Percentiles rank a stretch among this genome's conserved stretches.
Evolutionary conservation across 176 grass and related monocot genomes (phyloP).

Genomic region (Carex cristatella): DNA sequence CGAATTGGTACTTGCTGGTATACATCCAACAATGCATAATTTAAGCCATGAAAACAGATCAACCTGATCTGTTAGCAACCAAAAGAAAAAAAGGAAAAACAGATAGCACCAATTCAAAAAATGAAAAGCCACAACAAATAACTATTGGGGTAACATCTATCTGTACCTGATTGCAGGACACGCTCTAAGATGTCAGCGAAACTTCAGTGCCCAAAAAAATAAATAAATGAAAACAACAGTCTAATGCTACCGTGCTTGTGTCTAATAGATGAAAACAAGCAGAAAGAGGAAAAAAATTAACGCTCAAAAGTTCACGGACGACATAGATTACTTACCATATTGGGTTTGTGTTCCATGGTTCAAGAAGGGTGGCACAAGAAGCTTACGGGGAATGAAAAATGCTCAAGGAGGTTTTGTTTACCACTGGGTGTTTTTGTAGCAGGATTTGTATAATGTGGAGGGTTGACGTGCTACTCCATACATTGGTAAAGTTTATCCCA

Average conservation of each 20-base stretch:
- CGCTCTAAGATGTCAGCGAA: neutral
- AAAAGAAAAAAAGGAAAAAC: neutral
- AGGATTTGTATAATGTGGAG: neutral
- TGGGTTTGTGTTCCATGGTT: neutral
- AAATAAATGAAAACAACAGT: neutral
- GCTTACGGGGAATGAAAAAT: neutral
- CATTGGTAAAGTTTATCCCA: neutral
- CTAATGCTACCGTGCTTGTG: neutral
- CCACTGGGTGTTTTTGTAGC: neutral
- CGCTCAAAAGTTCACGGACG: neutral
- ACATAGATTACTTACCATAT: slow-evolving; percentile 1
- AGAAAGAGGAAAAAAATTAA: slow-evolving; percentile 10
- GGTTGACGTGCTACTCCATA: neutral
- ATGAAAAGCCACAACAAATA: neutral
- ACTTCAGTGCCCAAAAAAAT: neutral
- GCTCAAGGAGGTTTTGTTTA: neutral
- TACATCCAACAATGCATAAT: neutral
- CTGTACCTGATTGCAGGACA: neutral
- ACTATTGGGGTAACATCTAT: neutral
- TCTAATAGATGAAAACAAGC: neutral
- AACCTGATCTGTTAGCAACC: neutral
- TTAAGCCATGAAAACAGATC: neutral
- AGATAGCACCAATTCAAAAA: neutral
- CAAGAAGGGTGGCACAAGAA: neutral
- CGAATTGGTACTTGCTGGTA: neutral